phyloP scores from a whole-genome alignment of 108 stramenopile genomes.

The Chaetoceros tenuissimus region DNA sequence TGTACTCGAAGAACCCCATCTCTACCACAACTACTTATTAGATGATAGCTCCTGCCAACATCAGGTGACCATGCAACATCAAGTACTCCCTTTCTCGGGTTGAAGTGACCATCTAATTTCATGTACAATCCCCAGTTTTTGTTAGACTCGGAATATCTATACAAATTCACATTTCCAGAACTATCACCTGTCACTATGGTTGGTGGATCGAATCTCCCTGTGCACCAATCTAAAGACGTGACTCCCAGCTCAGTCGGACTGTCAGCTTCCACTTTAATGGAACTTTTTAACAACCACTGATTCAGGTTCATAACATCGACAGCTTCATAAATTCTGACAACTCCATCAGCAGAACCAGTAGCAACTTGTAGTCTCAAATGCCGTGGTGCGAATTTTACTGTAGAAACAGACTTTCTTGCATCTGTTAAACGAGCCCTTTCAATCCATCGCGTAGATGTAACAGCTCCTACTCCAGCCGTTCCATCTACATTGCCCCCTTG shows the following conservation, averaged over 20 bases:
- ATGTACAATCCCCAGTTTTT: slow-evolving; percentile 57
- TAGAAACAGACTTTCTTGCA: slow-evolving; percentile 70
- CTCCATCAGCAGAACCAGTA: slow-evolving; percentile 81
- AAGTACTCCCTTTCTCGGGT: slow-evolving; percentile 40
- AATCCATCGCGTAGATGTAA: slow-evolving; percentile 62
- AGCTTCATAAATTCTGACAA: slow-evolving; percentile 85
- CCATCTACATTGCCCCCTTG: slow-evolving; percentile 10
- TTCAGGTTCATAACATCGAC: slow-evolving; percentile 84
- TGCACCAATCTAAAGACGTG: slow-evolving; percentile 84
- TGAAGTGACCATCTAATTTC: slow-evolving; percentile 31
- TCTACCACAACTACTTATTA: slow-evolving; percentile 69
- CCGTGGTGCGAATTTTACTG: slow-evolving; percentile 87
- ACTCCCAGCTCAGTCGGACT: slow-evolving; percentile 31
- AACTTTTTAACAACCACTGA: slow-evolving; percentile 78
- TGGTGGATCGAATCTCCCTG: slow-evolving; percentile 84
- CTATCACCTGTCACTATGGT: slow-evolving; percentile 77
- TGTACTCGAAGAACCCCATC: slow-evolving; percentile 30
- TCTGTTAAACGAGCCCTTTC: slow-evolving; percentile 67
- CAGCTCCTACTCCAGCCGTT: slow-evolving; percentile 8
- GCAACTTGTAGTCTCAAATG: slow-evolving; percentile 87
- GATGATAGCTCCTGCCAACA: slow-evolving; percentile 85
- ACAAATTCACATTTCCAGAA: slow-evolving; percentile 35
- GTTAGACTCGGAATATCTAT: slow-evolving; percentile 53
- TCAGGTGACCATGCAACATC: slow-evolving; percentile 94
- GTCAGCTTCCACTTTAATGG: slow-evolving; percentile 40